Base-by-base conservation (phyloP, 768 basidiomycete genomes). In the Mycena crocata region DNA sequence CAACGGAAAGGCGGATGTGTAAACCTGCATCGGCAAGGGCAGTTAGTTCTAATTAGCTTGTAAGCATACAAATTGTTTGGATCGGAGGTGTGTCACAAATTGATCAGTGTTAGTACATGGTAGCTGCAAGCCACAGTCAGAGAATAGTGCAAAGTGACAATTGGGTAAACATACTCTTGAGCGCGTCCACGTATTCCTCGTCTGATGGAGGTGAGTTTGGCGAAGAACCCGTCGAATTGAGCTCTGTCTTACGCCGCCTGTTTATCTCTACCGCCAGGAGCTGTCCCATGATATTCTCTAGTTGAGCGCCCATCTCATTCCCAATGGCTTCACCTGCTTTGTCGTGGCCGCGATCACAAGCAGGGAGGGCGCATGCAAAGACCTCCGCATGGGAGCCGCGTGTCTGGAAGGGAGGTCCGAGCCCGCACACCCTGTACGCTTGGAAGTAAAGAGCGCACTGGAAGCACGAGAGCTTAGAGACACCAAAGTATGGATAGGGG, bases 391-490 rank as follows among this genome's bases (percentile, higher is more conserved):
- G 62, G n/a, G 37, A 56, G 46, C 62, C 62, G 7, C 62, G 62
- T 15, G 52, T 55, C 37, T 50, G 44, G 45, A 64, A 64, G 34
- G 54, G 19, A 40, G 62, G 62, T 23, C 62, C 62, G n/a, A 64
- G 62, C 37, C 39, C 28, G 30, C 62, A 57, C 19, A 44, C 55
- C 35, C 28, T 48, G 37, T 64, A 64, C 34, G 62, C 62, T 39
- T 64, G 34, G 54, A 64, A 64, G 45, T 64, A 64, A 23, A 64
- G 46, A 24, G 62, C 15, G 52, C 62, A 64, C 44, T 64, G 54
- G 45, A 64, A 64, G 46, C 62, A 64, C 54, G 46, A 64, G 54
- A 49, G 45, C 45, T 57, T 35, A 37, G 63, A 64, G 56, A 64
- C 39, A 30, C 63, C 63, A 24, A 64, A 34, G 26, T 57, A 64